phyloP scores from a whole-genome alignment of 768 basidiomycete species.

The Rhodosporidiobolus odoratus region DNA sequence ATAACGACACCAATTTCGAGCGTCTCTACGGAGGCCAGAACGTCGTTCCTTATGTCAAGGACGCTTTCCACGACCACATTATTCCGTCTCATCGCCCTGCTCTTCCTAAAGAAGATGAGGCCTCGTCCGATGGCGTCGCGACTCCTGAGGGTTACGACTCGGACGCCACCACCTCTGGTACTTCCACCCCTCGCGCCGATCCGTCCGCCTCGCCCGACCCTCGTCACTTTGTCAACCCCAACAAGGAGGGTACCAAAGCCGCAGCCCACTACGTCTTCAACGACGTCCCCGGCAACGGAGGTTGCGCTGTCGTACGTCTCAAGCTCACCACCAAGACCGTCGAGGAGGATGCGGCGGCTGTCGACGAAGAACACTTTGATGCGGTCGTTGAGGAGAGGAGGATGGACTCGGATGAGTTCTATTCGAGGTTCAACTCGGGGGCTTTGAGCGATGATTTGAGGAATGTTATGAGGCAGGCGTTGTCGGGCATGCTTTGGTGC shows the following conservation, averaged over 20 bases:
- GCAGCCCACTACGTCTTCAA: conserved; percentile 85
- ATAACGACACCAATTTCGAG: conserved; percentile 93
- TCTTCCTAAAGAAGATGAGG: conserved; percentile 41
- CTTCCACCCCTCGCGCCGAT: conserved; percentile 59
- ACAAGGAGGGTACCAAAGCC: conserved; percentile 80
- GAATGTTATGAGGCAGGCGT: conserved; percentile 93
- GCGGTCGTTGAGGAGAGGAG: conserved; percentile 81
- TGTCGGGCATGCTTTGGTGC: conserved; percentile 91
- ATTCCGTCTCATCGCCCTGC: conserved; percentile 73
- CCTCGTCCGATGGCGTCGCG: not conserved
- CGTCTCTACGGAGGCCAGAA: conserved; percentile 87
- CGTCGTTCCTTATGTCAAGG: conserved; percentile 76
- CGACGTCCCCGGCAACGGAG: conserved; percentile 82
- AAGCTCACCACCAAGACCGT: conserved; percentile 76
- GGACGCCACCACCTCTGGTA: conserved; percentile 17
- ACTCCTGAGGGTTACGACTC: conserved; percentile 34
- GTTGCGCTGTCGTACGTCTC: conserved; percentile 88
- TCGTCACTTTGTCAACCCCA: conserved; percentile 70
- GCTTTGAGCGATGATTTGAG: conserved; percentile 85
- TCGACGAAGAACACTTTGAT: conserved; percentile 86
- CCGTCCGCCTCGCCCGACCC: conserved; percentile 49
- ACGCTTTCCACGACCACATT: conserved; percentile 97
- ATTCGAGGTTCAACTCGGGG: conserved; percentile 69
- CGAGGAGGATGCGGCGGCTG: conserved; percentile 69
- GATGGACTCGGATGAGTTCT: conserved; percentile 94